Evolutionary conservation across 345 rosid genomes (phyloP).

Genomic region (Gossypium stocksii): DNA sequence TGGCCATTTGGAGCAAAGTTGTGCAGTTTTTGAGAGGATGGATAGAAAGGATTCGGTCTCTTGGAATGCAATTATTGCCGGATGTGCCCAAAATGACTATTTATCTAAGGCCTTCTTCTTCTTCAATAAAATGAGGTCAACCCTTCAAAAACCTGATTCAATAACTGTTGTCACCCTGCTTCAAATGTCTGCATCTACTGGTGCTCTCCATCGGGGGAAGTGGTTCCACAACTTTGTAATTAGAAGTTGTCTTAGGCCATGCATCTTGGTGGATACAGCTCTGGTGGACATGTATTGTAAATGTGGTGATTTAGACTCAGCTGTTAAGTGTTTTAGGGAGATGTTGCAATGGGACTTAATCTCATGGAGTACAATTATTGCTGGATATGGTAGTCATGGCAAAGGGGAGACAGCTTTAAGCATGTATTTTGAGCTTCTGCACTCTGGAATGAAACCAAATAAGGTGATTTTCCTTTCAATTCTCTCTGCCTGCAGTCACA

Average conservation of each 20-base stretch:
- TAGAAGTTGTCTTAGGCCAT: slow-evolving; percentile 44
- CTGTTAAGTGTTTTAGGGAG: slow-evolving; percentile 55
- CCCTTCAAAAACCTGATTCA: slow-evolving; percentile 48
- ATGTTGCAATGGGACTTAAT: slow-evolving; percentile 50
- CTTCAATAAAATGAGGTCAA: slow-evolving; percentile 45
- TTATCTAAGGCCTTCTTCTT: slow-evolving; percentile 41
- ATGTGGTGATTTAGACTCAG: slow-evolving; percentile 61
- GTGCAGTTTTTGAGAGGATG: slow-evolving; percentile 47
- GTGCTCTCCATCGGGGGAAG: slow-evolving; percentile 56
- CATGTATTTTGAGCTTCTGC: slow-evolving; percentile 50
- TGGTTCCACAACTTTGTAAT: slow-evolving; percentile 55
- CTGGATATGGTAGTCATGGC: slow-evolving; percentile 80
- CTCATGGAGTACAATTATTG: slow-evolving; percentile 61
- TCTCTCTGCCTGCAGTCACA: slow-evolving; percentile 77
- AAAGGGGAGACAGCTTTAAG: slow-evolving; percentile 60
- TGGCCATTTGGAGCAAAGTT: slow-evolving; percentile 45
- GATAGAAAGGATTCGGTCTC: slow-evolving; percentile 53
- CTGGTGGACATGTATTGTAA: slow-evolving; percentile 76
- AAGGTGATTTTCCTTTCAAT: slow-evolving; percentile 58
- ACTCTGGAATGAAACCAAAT: slow-evolving; percentile 55
- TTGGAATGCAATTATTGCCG: slow-evolving; percentile 80
- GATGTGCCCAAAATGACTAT: slow-evolving; percentile 58
- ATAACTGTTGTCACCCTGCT: slow-evolving; percentile 61
- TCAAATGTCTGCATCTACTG: slow-evolving; percentile 61
- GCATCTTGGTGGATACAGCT: slow-evolving; percentile 49